Evolutionary conservation across 768 basidiomycete genomes (phyloP).

Genomic region (Leccinum longicurvipes): DNA sequence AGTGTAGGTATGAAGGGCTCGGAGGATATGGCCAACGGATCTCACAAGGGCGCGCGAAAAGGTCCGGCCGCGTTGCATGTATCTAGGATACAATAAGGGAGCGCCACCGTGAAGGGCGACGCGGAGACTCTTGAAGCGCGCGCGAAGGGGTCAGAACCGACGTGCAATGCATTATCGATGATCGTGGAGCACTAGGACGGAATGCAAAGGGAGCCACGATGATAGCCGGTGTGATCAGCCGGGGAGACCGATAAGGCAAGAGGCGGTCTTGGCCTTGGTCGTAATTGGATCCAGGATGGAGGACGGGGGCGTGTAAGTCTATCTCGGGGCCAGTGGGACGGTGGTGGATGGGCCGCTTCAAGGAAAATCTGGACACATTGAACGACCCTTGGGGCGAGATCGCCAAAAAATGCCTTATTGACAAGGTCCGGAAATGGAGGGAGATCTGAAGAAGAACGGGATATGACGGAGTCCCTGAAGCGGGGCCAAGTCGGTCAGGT

Average conservation of each 20-base stretch:
- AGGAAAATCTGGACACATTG: conserved; percentile 6
- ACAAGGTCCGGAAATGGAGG: conserved; percentile 23
- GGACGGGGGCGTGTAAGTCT: not conserved
- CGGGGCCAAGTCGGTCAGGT: conserved; percentile 17
- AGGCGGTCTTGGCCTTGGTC: no score
- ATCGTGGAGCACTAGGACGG: not conserved
- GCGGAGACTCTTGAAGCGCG: not conserved
- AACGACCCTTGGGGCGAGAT: conserved; percentile 15
- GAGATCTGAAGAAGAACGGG: conserved; percentile 23
- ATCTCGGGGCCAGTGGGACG: not conserved
- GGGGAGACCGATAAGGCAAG: conserved; percentile 8
- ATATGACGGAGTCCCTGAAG: conserved; percentile 23
- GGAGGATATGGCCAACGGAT: conserved; percentile 11
- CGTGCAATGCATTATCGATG: not conserved
- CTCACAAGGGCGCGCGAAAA: conserved; percentile 9
- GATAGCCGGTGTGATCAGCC: conserved; percentile 19
- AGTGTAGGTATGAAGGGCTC: not conserved
- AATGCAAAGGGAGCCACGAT: not conserved
- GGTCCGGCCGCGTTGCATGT: conserved; percentile 10
- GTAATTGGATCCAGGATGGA: conserved; percentile 8
- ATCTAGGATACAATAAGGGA: conserved; percentile 12
- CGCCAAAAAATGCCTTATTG: conserved; percentile 23
- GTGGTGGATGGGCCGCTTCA: not conserved
- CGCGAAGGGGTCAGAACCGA: not conserved
- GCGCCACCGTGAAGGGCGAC: not conserved